Base-by-base conservation (phyloP, 148 eudicot species). In the Dysphania ambrosioides region DNA sequence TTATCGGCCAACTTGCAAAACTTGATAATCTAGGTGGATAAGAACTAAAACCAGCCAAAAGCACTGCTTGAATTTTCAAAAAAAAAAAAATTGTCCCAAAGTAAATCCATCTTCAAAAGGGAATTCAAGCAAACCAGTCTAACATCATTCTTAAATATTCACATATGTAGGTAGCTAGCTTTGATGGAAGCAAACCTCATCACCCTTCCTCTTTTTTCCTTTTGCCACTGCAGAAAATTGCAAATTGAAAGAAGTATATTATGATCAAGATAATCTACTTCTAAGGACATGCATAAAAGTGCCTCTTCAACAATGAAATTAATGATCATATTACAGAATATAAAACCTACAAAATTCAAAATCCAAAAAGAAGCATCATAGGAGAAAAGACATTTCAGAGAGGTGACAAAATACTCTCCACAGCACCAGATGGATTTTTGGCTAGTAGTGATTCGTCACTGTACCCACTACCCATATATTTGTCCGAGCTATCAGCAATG, bases 131-230 rank as follows among this genome's bases (percentile, higher is more conserved):
- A 41, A n/a, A 41, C n/a, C 21, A 41, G 1, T 41, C 26, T 67
- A 27, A 26, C 8, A 58, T 24, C 1, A 15, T 23, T 77, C 38
- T 70, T 15, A 0, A 58, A 34, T 32, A 31, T 41, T 69, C 21
- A 74, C 23, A 18, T 38, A 31, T 44, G 41, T n/a, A 51, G 19
- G 71, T 42, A 38, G 38, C 72, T 59, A 72, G 74, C 32, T 58
- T 19, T 63, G 36, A 78, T 26, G 21, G 63, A 75, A 83, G 70
- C 87, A 80, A 24, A 92, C 99, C 99, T 95, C 99, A 56, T 95
- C 99, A 66, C 77, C 71, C 89, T 90, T 95, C 56, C 97, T 85
- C 83, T 92, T 95, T 82, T 95, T 95, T 81, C 97, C 97, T 85
- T 92, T 95, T 49, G 84, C 80, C 72, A 75, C 99, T 95, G 88